These are phyloP conservation scores for Abrus precatorius DNA, from an alignment of 306 rosid species.

Conservation along the genomic window DNA sequence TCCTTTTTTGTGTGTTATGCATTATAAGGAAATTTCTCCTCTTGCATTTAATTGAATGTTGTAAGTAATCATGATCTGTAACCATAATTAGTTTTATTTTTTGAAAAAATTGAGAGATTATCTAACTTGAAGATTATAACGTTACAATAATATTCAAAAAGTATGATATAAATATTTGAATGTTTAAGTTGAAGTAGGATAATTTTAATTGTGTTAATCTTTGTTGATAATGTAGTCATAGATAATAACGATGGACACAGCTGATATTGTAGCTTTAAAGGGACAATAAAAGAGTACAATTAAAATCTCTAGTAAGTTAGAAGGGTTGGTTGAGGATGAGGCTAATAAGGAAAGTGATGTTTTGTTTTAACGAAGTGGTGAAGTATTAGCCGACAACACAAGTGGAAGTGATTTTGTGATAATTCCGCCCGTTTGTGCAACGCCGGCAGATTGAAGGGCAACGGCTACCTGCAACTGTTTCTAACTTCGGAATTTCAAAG, in stretches of 20 bases:
- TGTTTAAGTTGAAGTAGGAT: neutral
- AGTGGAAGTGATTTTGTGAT: constrained; percentile 21
- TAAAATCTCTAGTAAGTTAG: neutral
- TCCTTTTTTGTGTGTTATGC: neutral
- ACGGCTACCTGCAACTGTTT: neutral
- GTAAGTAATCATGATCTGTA: neutral
- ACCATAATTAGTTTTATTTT: neutral
- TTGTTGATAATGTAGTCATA: neutral
- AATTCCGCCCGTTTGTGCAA: constrained; percentile 39
- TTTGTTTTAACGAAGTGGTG: constrained; percentile 18
- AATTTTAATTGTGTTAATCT: neutral
- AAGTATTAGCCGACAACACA: neutral
- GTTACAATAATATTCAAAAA: no score
- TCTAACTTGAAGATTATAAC: neutral
- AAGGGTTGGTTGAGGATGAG: neutral
- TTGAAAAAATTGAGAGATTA: neutral
- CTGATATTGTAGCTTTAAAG: constrained; percentile 31
- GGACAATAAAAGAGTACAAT: constrained; percentile 17
- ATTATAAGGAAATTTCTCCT: neutral
- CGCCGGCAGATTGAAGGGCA: constrained; percentile 31
- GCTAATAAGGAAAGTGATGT: constrained; percentile 29
- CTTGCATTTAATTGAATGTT: neutral
- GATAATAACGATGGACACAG: constrained; percentile 13
- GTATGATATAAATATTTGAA: no score
- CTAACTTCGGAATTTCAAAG: neutral